Evolutionary conservation across 129 eudicot genomes (phyloP).

Genomic region (Kitagawia praeruptora): DNA sequence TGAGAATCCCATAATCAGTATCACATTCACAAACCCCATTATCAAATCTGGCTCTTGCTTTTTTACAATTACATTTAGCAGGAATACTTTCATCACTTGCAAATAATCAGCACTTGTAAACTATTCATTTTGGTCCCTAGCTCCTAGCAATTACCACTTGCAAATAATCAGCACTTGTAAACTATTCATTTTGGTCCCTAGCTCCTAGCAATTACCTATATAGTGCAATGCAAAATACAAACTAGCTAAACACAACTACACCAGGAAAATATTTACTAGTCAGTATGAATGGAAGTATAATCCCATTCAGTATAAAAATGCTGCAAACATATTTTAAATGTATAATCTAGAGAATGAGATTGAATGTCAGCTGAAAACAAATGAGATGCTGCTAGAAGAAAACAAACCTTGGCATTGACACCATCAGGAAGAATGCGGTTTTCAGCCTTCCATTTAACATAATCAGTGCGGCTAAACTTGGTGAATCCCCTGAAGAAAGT

Average conservation of each 20-base stretch:
- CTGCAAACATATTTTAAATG: neutral
- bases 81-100: too few relatives aligned
- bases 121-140: neutral
- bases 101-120: too few relatives aligned
- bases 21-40: neutral
- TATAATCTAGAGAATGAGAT: neutral
- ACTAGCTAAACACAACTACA: neutral
- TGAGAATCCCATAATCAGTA: neutral
- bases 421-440: neutral
- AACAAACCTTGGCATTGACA: neutral
- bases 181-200: neutral
- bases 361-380: neutral
- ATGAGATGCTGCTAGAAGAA: neutral
- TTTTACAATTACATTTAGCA: too few relatives aligned
- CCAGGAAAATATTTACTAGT: neutral
- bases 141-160: neutral
- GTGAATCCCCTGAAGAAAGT: neutral
- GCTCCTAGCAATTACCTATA: neutral
- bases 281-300: neutral
- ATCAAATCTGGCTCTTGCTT: too few relatives aligned
- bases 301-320: neutral
- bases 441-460: neutral
- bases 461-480: neutral
- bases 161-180: too few relatives aligned
- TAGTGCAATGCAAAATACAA: neutral